phyloP scores from a whole-genome alignment of 2,329 filamentous ascomycete species.

The Teratosphaeria gauchensis region DNA sequence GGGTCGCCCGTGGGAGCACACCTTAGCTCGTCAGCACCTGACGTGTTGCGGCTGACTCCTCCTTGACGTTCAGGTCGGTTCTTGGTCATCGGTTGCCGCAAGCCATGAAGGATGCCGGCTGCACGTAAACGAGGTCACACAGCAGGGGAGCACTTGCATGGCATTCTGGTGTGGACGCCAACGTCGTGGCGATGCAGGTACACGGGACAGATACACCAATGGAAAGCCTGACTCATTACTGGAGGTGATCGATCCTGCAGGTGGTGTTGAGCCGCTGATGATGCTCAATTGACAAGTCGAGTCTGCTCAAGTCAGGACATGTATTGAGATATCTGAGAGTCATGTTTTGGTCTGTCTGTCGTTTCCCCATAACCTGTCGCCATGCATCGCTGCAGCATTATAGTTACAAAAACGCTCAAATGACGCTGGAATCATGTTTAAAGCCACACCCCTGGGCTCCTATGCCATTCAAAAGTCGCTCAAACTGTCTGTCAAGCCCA shows the following conservation, averaged over 20 bases:
- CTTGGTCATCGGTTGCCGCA: not conserved
- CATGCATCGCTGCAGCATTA: not conserved
- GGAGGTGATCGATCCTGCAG: too few species aligned
- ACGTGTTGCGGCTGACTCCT: not conserved
- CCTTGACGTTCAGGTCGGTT: not conserved
- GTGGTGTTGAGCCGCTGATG: not conserved
- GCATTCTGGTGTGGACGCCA: not conserved
- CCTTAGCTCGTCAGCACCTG: not conserved
- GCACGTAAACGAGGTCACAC: constrained; percentile 5
- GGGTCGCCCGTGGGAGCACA: not conserved
- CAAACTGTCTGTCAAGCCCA: not conserved
- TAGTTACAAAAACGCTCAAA: not conserved
- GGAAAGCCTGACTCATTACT: too few species aligned
- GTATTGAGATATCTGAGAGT: not conserved
- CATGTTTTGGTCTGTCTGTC: not conserved
- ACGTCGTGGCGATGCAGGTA: not conserved
- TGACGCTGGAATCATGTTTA: not conserved
- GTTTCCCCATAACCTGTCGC: not conserved
- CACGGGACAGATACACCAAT: not conserved
- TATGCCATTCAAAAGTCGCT: not conserved
- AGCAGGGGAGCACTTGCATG: not conserved
- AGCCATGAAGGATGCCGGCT: not conserved
- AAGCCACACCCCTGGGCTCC: not conserved
- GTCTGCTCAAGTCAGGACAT: not conserved
- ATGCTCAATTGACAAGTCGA: not conserved